These are phyloP conservation scores for Ottelia alismoides DNA, from an alignment of 106 monocot species.

Conservation along the genomic window DNA sequence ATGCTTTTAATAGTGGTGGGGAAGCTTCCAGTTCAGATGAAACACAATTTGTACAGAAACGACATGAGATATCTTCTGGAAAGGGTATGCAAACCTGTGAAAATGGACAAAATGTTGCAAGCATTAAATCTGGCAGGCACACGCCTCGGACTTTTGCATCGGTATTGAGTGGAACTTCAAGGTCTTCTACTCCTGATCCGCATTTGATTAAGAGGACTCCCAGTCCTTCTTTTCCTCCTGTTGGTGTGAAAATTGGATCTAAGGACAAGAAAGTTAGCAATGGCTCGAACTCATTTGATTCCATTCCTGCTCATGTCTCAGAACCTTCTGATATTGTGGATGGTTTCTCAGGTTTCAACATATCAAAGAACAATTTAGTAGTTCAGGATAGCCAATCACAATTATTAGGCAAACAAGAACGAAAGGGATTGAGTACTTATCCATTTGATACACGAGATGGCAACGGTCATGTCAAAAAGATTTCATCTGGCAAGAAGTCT, in stretches of 20 bases:
- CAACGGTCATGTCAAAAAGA: conserved; percentile 12
- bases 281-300: conserved; percentile 28
- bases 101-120: conserved; percentile 23
- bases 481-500: conserved; percentile 13
- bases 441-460: conserved; percentile 28
- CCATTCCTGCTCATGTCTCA: conserved; percentile 12
- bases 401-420: conserved; percentile 35
- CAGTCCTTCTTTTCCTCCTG: conserved; percentile 78
- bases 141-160: conserved; percentile 64
- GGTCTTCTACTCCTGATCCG: conserved; percentile 69
- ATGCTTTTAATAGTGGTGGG: too few species aligned
- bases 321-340: conserved; percentile 46
- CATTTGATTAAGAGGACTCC: conserved; percentile 58
- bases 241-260: conserved; percentile 43
- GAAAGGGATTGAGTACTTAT: conserved; percentile 30
- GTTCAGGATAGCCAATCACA: conserved; percentile 22
- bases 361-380: conserved; percentile 26
- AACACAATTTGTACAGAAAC: too few species aligned
- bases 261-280: conserved; percentile 34
- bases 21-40: too few species aligned
- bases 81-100: conserved; percentile 3
- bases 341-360: conserved; percentile 51
- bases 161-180: conserved; percentile 55
- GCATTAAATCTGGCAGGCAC: conserved; percentile 21
- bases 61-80: too few species aligned